A percentile compares a stretch with the other conserved stretches of the same genome.
Conservation (phyloP, 2,329 filamentous ascomycete genomes). For the Fusarium piperis region DNA sequence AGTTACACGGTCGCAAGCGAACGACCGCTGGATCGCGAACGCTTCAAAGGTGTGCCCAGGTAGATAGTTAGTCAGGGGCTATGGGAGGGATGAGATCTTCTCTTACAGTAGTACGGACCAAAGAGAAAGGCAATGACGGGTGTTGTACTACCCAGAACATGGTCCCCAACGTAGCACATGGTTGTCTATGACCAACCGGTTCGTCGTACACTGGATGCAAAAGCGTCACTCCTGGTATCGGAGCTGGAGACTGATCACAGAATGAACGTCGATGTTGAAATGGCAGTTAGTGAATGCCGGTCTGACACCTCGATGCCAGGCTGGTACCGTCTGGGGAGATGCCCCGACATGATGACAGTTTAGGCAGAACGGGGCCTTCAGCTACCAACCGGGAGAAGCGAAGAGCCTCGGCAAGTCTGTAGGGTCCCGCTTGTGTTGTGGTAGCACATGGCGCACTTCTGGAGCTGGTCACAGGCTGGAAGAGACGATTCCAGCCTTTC, state of each 20-base stretch:
- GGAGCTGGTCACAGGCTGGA: conserved; percentile 15
- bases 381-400: conserved; percentile 12
- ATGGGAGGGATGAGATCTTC: conserved; percentile 41
- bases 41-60: conserved; percentile 28
- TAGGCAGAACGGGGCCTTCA: neutral
- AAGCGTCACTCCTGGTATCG: neutral
- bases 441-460: conserved; percentile 35
- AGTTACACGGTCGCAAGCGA: conserved; percentile 40
- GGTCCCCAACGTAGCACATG: conserved; percentile 22
- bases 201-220: conserved; percentile 17
- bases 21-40: conserved; percentile 34
- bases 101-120: conserved; percentile 46
- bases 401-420: conserved; percentile 31
- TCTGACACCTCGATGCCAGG: neutral
- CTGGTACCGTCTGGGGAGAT: neutral
- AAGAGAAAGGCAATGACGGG: conserved; percentile 48
- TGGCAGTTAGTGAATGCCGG: neutral
- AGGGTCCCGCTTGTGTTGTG: conserved; percentile 27
- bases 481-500: conserved; percentile 1
- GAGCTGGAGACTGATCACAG: neutral
- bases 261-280: neutral
- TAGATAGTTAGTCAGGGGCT: conserved; percentile 9
- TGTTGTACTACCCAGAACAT: conserved; percentile 46
- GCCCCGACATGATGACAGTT: neutral
- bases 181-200: conserved; percentile 26